Conservation (phyloP, 106 monocot genomes). For the Phalaenopsis equestris region DNA sequence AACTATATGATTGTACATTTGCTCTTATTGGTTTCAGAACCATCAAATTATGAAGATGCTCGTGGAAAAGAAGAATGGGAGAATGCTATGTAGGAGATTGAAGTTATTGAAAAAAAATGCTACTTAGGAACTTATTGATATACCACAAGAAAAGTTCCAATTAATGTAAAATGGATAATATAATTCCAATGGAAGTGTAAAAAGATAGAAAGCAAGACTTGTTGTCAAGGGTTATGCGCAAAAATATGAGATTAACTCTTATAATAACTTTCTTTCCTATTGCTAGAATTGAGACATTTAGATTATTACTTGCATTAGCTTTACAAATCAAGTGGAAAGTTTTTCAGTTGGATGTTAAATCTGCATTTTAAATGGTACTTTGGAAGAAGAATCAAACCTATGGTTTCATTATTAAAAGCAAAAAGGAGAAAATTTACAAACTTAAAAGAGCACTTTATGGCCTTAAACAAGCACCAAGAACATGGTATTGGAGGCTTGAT, state of each 20-base stretch:
- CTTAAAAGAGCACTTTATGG: neutral
- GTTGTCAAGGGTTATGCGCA: neutral
- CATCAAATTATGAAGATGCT: neutral
- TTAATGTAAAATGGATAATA: neutral
- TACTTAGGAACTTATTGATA: neutral
- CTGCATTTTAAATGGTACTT: neutral
- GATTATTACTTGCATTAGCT: neutral
- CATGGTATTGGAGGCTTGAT: neutral
- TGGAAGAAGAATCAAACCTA: neutral
- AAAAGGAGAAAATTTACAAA: neutral
- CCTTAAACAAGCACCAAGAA: neutral
- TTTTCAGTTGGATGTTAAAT: neutral
- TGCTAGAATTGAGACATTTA: neutral
- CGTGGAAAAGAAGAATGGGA: neutral
- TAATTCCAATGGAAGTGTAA: neutral
- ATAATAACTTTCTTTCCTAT: neutral
- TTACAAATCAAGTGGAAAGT: neutral
- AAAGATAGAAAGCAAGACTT: neutral
- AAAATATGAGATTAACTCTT: neutral
- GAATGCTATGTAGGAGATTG: neutral
- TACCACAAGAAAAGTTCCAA: neutral
- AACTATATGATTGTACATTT: neutral
- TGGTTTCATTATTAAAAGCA: neutral
- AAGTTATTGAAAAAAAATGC: neutral
- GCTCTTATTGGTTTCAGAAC: neutral